These are phyloP conservation scores for Triangularia verruculosa DNA, from an alignment of 2,329 filamentous ascomycete species.

Conservation along the genomic window DNA sequence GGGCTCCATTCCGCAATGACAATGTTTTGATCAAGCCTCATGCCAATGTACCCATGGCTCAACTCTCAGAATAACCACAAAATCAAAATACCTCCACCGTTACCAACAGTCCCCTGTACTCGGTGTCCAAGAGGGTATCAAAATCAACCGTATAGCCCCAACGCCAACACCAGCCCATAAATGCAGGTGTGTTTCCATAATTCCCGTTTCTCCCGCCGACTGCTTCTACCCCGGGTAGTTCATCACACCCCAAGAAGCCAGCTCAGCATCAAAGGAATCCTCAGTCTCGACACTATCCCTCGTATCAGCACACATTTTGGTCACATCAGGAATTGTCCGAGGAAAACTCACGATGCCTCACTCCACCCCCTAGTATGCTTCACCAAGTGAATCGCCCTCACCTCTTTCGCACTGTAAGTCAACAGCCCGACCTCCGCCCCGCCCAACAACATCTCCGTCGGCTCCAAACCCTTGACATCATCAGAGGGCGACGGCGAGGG, in stretches of 20 bases:
- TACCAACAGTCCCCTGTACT: not conserved
- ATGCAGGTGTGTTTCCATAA: not conserved
- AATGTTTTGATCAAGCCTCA: too few species aligned
- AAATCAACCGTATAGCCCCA: not conserved
- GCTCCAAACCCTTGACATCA: not conserved
- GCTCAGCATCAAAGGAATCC: slow-evolving; percentile 13
- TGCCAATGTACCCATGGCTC: too few species aligned
- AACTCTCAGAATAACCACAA: too few species aligned
- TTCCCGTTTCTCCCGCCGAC: not conserved
- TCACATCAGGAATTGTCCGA: not conserved
- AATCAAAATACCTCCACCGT: not conserved
- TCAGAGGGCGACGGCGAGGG: not conserved
- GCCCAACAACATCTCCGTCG: not conserved
- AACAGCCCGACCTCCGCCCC: not conserved
- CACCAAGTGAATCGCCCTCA: not conserved
- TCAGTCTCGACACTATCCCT: slow-evolving; percentile 14
- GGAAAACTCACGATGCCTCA: slow-evolving; percentile 16
- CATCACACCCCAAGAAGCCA: slow-evolving; percentile 2
- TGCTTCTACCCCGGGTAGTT: not conserved
- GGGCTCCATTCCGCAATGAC: too few species aligned
- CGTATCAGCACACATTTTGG: not conserved
- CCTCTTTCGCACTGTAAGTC: not conserved
- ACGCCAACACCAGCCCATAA: not conserved
- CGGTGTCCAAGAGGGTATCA: not conserved
- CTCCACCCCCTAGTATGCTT: slow-evolving; percentile 9